A percentile compares a stretch with the other conserved stretches of the same genome.
Conservation (phyloP, 805 yeast genomes). For the Schwanniomyces polymorphus region DNA sequence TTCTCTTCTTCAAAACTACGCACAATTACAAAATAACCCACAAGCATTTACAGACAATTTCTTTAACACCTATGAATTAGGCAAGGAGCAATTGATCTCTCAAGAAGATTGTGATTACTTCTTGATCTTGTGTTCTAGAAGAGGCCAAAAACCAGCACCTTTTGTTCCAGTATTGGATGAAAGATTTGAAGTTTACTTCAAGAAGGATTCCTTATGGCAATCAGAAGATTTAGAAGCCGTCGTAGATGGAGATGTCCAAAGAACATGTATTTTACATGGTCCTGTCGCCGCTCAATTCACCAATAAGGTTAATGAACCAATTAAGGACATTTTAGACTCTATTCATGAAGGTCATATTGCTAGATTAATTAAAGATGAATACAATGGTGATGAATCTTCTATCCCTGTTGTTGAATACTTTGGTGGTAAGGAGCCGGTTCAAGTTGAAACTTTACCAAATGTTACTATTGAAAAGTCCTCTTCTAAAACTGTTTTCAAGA, state of each 20-base stretch:
- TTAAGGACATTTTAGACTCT: constrained; percentile 82
- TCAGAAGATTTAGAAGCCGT: constrained; percentile 96
- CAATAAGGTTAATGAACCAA: constrained; percentile 85
- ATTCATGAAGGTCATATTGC: constrained; percentile 89
- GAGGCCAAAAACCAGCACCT: constrained; percentile 95
- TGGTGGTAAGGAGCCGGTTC: constrained; percentile 56
- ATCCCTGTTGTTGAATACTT: constrained; percentile 91
- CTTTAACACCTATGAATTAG: constrained; percentile 68
- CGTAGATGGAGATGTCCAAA: constrained; percentile 91
- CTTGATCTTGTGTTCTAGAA: constrained; percentile 77
- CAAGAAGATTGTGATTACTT: constrained; percentile 96
- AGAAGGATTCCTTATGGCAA: constrained; percentile 99
- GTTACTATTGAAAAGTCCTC: constrained; percentile 33
- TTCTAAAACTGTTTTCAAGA: constrained; percentile 33
- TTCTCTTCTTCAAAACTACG: constrained; percentile 74
- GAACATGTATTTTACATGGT: constrained; percentile 98
- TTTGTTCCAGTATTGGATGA: constrained; percentile 94
- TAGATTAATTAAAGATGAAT: constrained; percentile 65
- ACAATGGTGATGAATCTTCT: constrained; percentile 64
- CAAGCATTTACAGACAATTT: constrained; percentile 57
- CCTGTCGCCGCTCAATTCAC: constrained; percentile 97
- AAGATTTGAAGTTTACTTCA: constrained; percentile 92
- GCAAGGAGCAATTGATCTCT: constrained; percentile 78
- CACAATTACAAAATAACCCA: constrained; percentile 65
- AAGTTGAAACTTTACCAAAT: constrained; percentile 26